Conservation (phyloP, 1,139 yeast species). For the Suhomyces atakaporum region DNA sequence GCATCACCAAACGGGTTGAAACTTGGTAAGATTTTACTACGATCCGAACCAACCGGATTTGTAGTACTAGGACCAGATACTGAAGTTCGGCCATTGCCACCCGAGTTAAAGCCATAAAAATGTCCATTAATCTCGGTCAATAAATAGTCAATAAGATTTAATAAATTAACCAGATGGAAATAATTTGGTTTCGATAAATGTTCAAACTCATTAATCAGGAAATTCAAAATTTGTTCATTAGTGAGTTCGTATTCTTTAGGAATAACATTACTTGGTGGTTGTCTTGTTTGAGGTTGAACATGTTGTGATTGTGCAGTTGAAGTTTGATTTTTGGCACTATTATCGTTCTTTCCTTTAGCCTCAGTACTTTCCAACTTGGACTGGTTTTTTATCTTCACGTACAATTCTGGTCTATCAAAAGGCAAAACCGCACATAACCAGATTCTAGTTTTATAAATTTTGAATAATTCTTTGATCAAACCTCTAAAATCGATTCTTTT, state of each 20-base stretch:
- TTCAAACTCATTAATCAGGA: slow-evolving; percentile 42
- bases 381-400: slow-evolving; percentile 19
- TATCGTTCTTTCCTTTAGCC: slow-evolving; percentile 3
- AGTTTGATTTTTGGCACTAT: slow-evolving; percentile 11
- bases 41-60: slow-evolving; percentile 5
- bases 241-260: slow-evolving; percentile 46
- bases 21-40: slow-evolving; percentile 25
- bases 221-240: slow-evolving; percentile 45
- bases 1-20: slow-evolving; percentile 36
- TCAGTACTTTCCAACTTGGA: background rate
- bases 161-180: slow-evolving; percentile 45
- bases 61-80: slow-evolving; percentile 3
- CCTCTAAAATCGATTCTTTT: slow-evolving; percentile 91
- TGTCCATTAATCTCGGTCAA: slow-evolving; percentile 38
- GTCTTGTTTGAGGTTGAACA: slow-evolving; percentile 1
- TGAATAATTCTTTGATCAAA: slow-evolving; percentile 86
- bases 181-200: slow-evolving; percentile 39
- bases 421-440: slow-evolving; percentile 90
- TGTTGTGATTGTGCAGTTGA: slow-evolving; percentile 3
- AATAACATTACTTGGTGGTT: slow-evolving; percentile 17
- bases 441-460: slow-evolving; percentile 91
- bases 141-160: slow-evolving; percentile 38
- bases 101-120: slow-evolving; percentile 45
- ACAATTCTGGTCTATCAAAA: slow-evolving; percentile 36
- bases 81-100: slow-evolving; percentile 5